Percentiles rank a stretch among this genome's conserved stretches.
These are phyloP conservation scores for Suillus lakei DNA, from an alignment of 768 basidiomycete species.

Conservation along the genomic window DNA sequence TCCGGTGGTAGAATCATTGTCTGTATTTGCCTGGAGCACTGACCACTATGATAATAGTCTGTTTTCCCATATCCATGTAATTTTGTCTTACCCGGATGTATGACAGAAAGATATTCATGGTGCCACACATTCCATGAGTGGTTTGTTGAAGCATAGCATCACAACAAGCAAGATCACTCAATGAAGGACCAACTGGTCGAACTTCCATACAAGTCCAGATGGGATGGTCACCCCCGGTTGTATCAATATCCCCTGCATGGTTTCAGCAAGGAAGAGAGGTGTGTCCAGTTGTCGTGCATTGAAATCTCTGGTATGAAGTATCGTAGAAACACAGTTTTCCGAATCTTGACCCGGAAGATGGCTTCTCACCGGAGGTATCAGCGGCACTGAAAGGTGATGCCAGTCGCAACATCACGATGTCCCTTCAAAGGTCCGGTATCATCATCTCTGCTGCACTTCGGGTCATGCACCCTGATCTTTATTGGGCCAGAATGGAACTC, in stretches of 20 bases:
- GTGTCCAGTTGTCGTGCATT: background rate
- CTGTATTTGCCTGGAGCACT: conserved; percentile 1
- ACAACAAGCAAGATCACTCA: background rate
- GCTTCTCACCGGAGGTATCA: background rate
- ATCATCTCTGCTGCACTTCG: background rate
- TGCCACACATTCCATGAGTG: background rate
- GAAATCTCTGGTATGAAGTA: background rate
- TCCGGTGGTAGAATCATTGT: background rate
- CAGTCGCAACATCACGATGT: background rate
- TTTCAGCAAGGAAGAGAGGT: conserved; percentile 8
- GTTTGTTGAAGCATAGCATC: background rate
- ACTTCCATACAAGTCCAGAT: background rate
- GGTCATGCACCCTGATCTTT: background rate
- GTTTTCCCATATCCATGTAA: background rate
- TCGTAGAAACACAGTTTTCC: background rate
- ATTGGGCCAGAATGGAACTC: background rate
- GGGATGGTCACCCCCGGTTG: background rate
- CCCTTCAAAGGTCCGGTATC: background rate
- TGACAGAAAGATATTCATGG: background rate
- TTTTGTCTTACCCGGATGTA: background rate
- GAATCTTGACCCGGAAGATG: background rate
- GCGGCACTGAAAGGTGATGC: background rate
- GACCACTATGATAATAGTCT: background rate
- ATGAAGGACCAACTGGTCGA: background rate
- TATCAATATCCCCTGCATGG: conserved; percentile 2